Evolutionary conservation across 176 grass and related monocot genomes (phyloP).

Genomic region (Coix lacrymajobi): DNA sequence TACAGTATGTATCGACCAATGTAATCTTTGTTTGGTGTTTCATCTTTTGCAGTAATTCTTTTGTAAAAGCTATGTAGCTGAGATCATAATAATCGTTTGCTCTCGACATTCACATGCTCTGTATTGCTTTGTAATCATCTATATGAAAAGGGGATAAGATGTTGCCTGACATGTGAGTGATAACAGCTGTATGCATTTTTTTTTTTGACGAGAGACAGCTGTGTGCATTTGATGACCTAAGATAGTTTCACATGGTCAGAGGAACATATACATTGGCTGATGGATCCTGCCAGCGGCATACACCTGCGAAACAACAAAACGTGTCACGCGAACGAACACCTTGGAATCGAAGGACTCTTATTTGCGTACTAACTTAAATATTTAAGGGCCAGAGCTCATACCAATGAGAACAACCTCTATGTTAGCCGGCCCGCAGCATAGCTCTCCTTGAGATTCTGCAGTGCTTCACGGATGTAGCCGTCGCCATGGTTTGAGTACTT

Average conservation of each 20-base stretch:
- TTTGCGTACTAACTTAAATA: too few relatives aligned
- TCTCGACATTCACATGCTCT: background rate
- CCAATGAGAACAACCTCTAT: background rate
- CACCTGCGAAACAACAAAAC: background rate
- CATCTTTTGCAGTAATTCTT: background rate
- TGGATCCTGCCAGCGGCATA: background rate
- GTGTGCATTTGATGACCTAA: background rate
- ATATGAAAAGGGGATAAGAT: background rate
- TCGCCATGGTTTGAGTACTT: conserved; percentile 94
- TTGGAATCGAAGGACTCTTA: background rate
- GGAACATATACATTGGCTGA: background rate
- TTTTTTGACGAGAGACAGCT: too few relatives aligned
- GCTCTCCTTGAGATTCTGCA: conserved; percentile 69
- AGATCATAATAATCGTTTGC: background rate
- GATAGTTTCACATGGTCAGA: background rate
- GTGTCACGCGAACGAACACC: background rate
- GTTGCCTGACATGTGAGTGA: background rate
- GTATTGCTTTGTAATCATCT: background rate
- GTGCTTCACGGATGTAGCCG: conserved; percentile 54
- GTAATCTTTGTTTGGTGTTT: background rate
- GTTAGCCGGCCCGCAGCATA: conserved; percentile 42
- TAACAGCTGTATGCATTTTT: background rate
- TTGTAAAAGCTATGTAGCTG: background rate
- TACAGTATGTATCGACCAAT: background rate
- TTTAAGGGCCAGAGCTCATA: background rate